Conservation (phyloP, 306 rosid species). For the Rubus idaeus region DNA sequence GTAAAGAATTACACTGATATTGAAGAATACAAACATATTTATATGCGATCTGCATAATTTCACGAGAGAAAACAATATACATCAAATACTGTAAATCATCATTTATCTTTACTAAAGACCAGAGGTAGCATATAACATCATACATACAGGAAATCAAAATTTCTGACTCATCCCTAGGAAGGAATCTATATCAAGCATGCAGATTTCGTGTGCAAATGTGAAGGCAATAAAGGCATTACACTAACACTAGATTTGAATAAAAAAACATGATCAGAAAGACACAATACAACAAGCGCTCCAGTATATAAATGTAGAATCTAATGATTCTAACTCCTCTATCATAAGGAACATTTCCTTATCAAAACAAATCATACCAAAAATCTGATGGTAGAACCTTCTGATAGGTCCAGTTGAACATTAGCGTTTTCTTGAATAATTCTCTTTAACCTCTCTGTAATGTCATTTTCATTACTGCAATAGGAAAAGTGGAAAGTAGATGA, state of each 20-base stretch:
- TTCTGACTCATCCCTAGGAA: not conserved
- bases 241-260: not conserved
- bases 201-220: not conserved
- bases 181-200: conserved; percentile 8
- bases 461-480: conserved; percentile 87
- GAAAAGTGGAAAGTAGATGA: conserved; percentile 21
- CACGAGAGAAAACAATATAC: not conserved
- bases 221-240: not conserved
- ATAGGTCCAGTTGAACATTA: conserved; percentile 43
- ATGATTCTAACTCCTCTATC: conserved; percentile 14
- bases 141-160: not conserved
- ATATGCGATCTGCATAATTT: no score
- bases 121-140: not conserved
- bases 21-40: no score
- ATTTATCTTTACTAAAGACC: not conserved
- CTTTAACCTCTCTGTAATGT: conserved; percentile 79
- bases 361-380: conserved; percentile 47
- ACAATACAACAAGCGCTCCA: not conserved
- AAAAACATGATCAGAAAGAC: not conserved
- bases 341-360: not conserved
- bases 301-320: not conserved
- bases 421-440: conserved; percentile 66
- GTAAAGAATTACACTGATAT: no score
- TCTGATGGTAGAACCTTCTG: conserved; percentile 42
- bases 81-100: not conserved